Evolutionary conservation across 768 basidiomycete species (phyloP).

Genomic region (Pleurotus djamor): DNA sequence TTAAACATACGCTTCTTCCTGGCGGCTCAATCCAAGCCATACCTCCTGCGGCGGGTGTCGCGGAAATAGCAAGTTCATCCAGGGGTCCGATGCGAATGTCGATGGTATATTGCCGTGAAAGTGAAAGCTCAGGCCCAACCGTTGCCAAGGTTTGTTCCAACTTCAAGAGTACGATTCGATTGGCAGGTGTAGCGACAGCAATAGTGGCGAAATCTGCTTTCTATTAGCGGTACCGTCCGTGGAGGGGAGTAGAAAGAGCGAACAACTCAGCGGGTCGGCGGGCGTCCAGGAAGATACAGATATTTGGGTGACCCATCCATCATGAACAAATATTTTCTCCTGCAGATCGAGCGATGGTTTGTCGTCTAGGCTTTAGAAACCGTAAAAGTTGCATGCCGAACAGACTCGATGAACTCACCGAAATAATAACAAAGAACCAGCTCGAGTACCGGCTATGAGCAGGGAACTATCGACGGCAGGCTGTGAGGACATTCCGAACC

Average conservation of each 20-base stretch:
- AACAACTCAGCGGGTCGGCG: slow-evolving; percentile 38
- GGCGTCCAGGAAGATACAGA: slow-evolving; percentile 58
- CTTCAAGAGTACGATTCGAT: slow-evolving; percentile 53
- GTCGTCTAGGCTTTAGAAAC: slow-evolving; percentile 19
- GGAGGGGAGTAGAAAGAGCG: slow-evolving; percentile 15
- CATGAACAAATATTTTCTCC: slow-evolving; percentile 37
- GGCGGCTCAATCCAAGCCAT: slow-evolving; percentile 53
- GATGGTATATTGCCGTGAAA: slow-evolving; percentile 33
- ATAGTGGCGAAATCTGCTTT: slow-evolving; percentile 54
- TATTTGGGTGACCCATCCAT: slow-evolving; percentile 65
- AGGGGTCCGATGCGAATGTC: slow-evolving; percentile 26
- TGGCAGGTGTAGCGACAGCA: slow-evolving; percentile 59
- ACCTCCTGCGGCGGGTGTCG: slow-evolving; percentile 45
- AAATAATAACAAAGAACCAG: slow-evolving; percentile 59
- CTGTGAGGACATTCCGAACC: slow-evolving; percentile 50
- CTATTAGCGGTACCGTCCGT: not conserved
- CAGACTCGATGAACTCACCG: slow-evolving; percentile 34
- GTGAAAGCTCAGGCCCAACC: slow-evolving; percentile 17
- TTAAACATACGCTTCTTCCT: slow-evolving; percentile 31
- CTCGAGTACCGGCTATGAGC: slow-evolving; percentile 67
- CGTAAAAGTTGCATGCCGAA: not conserved
- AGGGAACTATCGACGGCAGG: slow-evolving; percentile 58
- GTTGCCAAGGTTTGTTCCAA: slow-evolving; percentile 43
- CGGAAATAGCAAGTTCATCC: slow-evolving; percentile 26
- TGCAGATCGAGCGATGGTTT: slow-evolving; percentile 27